Conservation (phyloP, 164 flowering plant species). For the Akebia trifoliata region DNA sequence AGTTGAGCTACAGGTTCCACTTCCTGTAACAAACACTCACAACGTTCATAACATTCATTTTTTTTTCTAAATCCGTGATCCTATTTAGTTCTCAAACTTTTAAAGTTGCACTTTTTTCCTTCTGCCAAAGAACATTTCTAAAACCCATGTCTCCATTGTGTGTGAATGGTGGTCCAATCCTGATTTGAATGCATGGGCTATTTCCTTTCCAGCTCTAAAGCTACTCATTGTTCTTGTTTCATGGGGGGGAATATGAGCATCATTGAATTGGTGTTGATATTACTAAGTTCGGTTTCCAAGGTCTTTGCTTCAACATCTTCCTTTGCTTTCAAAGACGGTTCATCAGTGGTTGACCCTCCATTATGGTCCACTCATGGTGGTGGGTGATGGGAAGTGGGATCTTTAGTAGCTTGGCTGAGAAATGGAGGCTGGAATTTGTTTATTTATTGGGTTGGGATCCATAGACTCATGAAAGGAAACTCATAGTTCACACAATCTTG, state of each 20-base stretch:
- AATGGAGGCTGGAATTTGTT: background rate
- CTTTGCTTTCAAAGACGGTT: background rate
- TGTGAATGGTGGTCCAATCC: background rate
- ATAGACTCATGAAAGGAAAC: no score
- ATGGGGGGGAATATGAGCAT: background rate
- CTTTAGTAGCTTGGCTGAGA: background rate
- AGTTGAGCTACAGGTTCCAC: background rate
- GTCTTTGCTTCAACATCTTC: background rate
- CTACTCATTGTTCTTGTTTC: background rate
- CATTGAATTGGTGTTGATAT: background rate
- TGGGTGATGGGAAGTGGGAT: background rate
- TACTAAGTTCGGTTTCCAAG: background rate
- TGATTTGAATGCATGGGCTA: background rate
- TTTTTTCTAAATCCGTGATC: background rate
- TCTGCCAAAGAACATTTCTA: no score
- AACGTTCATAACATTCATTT: background rate
- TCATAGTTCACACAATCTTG: no score
- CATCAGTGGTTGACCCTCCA: constrained; percentile 1
- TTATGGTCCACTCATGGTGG: background rate
- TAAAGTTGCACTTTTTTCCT: no score
- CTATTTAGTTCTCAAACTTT: background rate
- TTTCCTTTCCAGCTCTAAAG: background rate
- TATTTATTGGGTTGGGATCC: background rate
- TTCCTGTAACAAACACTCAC: background rate
- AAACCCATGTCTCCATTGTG: background rate